Evolutionary conservation across 1,284 basidiomycete species (phyloP).

Genomic region (Lentinus polychrous): DNA sequence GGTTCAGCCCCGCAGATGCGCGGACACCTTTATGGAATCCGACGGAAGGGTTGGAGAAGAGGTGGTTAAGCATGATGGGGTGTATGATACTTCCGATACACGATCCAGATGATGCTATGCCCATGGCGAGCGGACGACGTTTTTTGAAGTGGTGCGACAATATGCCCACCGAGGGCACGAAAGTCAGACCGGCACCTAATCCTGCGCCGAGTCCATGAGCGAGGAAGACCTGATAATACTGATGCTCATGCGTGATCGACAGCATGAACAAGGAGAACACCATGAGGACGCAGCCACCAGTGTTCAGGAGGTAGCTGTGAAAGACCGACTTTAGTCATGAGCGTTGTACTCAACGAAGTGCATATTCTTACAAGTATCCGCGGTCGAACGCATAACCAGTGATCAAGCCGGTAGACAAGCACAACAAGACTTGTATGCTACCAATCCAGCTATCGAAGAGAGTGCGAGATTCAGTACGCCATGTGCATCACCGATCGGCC

Average conservation of each 20-base stretch:
- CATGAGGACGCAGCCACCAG: slow-evolving; percentile 23
- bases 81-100: slow-evolving; percentile 1
- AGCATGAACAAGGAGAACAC: slow-evolving; percentile 22
- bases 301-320: slow-evolving; percentile 16
- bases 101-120: slow-evolving; percentile 21
- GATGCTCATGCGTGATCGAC: slow-evolving; percentile 12
- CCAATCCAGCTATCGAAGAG: slow-evolving; percentile 31
- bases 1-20: slow-evolving; percentile 11
- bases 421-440: slow-evolving; percentile 27
- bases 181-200: slow-evolving; percentile 35
- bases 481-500: slow-evolving; percentile 2
- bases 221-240: slow-evolving; percentile 19
- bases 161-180: slow-evolving; percentile 8
- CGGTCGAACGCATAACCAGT: slow-evolving; percentile 28
- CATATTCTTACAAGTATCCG: slow-evolving; percentile 28
- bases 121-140: slow-evolving; percentile 10
- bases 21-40: slow-evolving; percentile 38
- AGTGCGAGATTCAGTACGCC: slow-evolving; percentile 12
- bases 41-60: slow-evolving; percentile 27
- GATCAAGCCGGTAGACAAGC: slow-evolving; percentile 24
- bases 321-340: not conserved
- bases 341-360: not conserved
- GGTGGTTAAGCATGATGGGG: slow-evolving; percentile 14
- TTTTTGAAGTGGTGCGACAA: slow-evolving; percentile 9
- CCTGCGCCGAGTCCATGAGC: slow-evolving; percentile 31